Evolutionary conservation across 139 green algal genomes (phyloP), one percentile per base, ranked within the genome.

Genomic region (Chlamydomonas incerta): DNA sequence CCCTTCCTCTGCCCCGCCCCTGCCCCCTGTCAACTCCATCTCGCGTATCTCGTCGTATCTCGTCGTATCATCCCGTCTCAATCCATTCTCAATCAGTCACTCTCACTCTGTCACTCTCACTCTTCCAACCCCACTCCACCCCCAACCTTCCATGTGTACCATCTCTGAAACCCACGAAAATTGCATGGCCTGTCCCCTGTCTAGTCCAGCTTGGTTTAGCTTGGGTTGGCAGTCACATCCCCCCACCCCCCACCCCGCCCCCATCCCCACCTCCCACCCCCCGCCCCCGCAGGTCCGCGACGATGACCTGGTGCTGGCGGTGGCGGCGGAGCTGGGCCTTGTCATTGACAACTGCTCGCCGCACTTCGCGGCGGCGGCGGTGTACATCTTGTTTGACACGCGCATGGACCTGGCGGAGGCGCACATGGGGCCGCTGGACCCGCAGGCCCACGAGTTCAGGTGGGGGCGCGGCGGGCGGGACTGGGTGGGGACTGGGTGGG

Each of bases 341-440:
- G 80, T 80, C 21, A 57, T 91, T 55, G 72, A 88, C 34, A 82
- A 86, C 83, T 92, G 88, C 72, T 71, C 35, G 13, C 37, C 72
- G 28, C 31, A 23, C 26, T 85, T 85, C 52, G 80, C 80, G 46
- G 90, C 87, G 3, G 82, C 75, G 5, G 86, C 87, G 1, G 85
- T 60, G 35, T 90, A 90, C 80, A 94, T 94, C 72, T 62, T 94
- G 70, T 94, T 92, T 75, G 91, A 94, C 81, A 92, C 88, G 21
- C 87, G 91, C 62, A 94, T 94, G 91, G 91, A 94, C 87, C 82
- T 94, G 18, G 52, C 83, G 24, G 91, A 94, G 67, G 91, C 91
- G 15, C 62, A 77, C 26, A 74, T 91, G 88, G 86, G 87, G 29
- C 91, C 91, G 0, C 31, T 91, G 71, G 60, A 90, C 79, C 70